Base-by-base conservation (phyloP, 2,329 filamentous ascomycete species). In the Pseudogymnoascus verrucosus region DNA sequence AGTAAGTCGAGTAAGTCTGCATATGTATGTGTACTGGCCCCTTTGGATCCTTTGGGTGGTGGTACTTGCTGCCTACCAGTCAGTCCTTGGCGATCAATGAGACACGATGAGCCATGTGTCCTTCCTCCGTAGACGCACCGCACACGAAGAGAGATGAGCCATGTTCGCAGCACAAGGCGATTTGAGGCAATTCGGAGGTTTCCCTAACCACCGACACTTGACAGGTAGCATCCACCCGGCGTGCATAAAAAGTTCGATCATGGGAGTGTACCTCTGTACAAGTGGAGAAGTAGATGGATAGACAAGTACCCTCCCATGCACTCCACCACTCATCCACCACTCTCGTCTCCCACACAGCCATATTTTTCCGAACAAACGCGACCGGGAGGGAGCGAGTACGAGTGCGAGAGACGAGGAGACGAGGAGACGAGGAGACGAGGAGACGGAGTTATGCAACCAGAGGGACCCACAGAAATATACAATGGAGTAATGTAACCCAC, bases 151-250 rank as follows among this genome's bases (percentile, higher is more conserved):
- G 28, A 8, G 28, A 31, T 31, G 28, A 31, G 28, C 28, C 28
- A 31, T 31, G 28, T 2, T 31, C 28, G 28, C 28, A 8, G 7
- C 5, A 16, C 11, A 31, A 31, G 26, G 26, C 47, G 47, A 54
- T 54, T 54, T n/a, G 47, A 54, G 47, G 47, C 47, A 14, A 54
- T 31, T 54, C 47, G 47, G 47, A 54, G 47, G 47, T 54, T 54
- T 31, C 26, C 47, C 6, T 54, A 54, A 54, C 47, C 47, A 54
- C 47, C 47, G 47, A 54, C 44, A 8, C 31, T 31, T 54, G 47
- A 31, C 47, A 54, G 47, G 7, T 4, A 21, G 10, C 16, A 44
- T 11, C 40, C 40, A 6, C 6, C 47, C 23, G 8, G 26, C 14
- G 14, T 51, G 23, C 47, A 54, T 54, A 54, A 54, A 54, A 31